phyloP scores from a whole-genome alignment of 768 basidiomycete genomes.

The Suillus hirtellus region DNA sequence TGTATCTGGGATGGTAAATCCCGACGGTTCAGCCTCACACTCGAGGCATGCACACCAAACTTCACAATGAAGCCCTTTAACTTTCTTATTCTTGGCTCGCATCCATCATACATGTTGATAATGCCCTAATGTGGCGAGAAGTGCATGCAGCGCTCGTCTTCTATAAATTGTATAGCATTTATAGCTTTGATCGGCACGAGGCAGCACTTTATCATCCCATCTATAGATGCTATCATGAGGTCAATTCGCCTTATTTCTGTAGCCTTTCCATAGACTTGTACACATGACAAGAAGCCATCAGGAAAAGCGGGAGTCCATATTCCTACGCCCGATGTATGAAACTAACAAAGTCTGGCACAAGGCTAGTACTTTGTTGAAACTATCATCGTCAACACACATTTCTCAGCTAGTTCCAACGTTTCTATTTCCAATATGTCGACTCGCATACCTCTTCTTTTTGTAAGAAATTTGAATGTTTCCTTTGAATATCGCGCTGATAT shows the following conservation, averaged over 20 bases:
- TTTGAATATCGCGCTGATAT: not conserved
- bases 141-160: not conserved
- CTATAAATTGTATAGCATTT: not conserved
- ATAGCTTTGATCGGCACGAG: not conserved
- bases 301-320: slow-evolving; percentile 2
- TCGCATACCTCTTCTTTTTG: slow-evolving; percentile 13
- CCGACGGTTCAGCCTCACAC: slow-evolving; percentile 13
- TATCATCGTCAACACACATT: not conserved
- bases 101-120: not conserved
- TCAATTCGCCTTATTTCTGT: not conserved
- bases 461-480: not conserved
- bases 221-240: not conserved
- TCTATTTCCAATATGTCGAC: slow-evolving; percentile 7
- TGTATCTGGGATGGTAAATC: slow-evolving; percentile 28
- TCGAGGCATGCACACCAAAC: not conserved
- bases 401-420: too few species aligned
- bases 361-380: not conserved
- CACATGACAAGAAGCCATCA: slow-evolving; percentile 6
- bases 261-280: not conserved
- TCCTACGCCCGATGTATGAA: not conserved
- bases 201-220: not conserved
- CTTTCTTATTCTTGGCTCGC: not conserved
- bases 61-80: not conserved
- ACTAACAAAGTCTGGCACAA: not conserved
- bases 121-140: slow-evolving; percentile 4